Evolutionary conservation across 345 rosid species (phyloP), one percentile per base, ranked within the genome.

Genomic region (Kandelia obovata): DNA sequence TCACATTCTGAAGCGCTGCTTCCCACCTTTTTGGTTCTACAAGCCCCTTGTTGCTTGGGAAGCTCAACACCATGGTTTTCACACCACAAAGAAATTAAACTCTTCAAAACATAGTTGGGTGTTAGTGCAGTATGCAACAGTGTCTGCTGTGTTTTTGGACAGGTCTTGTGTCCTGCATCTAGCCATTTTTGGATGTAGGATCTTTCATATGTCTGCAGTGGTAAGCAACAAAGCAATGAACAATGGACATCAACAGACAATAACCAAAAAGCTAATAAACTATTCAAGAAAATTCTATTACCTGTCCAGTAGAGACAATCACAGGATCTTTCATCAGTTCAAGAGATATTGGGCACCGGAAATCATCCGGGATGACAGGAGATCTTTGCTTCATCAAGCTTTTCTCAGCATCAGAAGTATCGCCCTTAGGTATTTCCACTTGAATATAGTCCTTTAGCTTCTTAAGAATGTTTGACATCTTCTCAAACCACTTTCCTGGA

Each of bases 321-420:
- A 95, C 99, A 10, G 99, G 99, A 85, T 95, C 98, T 78, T 85
- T 92, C 99, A 92, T 95, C 78, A 92, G 77, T 77, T 95, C 99
- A 53, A 95, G 97, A 68, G 99, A 95, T 77, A 95, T 92, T 0
- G 99, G 98, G 80, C 99, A 95, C 19, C 96, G 96, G 55, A 95
- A 95, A 81, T 92, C 96, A 78, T 95, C 99, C 0, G 99, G 99
- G 65, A 92, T 88, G 63, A 95, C 92, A 43, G 99, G 99, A 70
- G 97, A 95, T 26, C 94, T 82, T 75, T 95, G 96, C 76, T 83
- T 92, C 16, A 83, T 58, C 25, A 79, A 65, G 52, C 71, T 67
- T 64, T 74, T 82, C 58, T 84, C 91, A 15, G 75, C 71, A 23
- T 83, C 83, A 27, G 84, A 80, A 60, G 80, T 64, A 67, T 81